phyloP scores from a whole-genome alignment of 768 basidiomycete species.

The Albatrellus ellisii region DNA sequence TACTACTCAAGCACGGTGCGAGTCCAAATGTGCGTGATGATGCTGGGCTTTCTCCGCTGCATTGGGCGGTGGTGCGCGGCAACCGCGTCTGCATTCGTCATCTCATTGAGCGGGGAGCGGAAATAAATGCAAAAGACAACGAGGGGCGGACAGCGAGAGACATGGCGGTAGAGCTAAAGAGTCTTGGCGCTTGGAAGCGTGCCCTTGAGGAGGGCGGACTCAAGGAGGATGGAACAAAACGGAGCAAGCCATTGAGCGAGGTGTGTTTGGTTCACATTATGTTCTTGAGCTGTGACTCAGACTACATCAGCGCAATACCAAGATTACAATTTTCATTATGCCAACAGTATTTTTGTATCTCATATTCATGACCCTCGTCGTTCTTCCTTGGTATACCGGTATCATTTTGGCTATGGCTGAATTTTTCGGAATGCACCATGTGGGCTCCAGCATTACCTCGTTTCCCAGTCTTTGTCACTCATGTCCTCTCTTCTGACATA shows the following conservation, averaged over 20 bases:
- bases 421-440: conserved; percentile 91
- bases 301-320: conserved; percentile 56
- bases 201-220: conserved; percentile 82
- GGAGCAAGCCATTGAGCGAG: conserved; percentile 57
- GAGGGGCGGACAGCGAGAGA: conserved; percentile 84
- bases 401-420: conserved; percentile 72
- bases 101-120: conserved; percentile 77
- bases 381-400: conserved; percentile 85
- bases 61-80: conserved; percentile 98
- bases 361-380: conserved; percentile 73
- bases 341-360: conserved; percentile 72
- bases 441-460: conserved; percentile 25
- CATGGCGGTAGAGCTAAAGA: conserved; percentile 91
- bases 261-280: conserved; percentile 24
- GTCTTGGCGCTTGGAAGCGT: conserved; percentile 78
- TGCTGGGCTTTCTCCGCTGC: conserved; percentile 74
- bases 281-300: background rate
- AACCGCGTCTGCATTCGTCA: conserved; percentile 77
- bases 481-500: conserved; percentile 6
- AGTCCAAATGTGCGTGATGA: conserved; percentile 67
- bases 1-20: conserved; percentile 81
- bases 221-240: conserved; percentile 60
- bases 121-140: conserved; percentile 66
- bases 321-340: conserved; percentile 61
- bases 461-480: background rate